Evolutionary conservation across 2,329 filamentous ascomycete species (phyloP).

Genomic region (Penicillium sp.): DNA sequence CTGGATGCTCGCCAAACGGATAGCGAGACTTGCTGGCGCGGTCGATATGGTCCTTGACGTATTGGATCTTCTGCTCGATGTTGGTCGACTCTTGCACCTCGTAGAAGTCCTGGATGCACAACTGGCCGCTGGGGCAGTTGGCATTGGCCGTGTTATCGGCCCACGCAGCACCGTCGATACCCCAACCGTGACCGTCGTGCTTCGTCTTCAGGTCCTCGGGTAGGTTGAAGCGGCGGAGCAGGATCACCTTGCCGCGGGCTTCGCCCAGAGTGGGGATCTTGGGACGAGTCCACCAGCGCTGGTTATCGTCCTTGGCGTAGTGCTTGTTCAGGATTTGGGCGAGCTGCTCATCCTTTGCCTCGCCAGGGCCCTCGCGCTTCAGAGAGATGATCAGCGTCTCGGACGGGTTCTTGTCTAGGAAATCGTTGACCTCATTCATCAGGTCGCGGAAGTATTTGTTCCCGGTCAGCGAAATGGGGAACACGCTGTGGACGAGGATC

Average conservation of each 20-base stretch:
- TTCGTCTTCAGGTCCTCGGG: constrained; percentile 48
- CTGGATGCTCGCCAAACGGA: constrained; percentile 35
- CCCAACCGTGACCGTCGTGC: constrained; percentile 53
- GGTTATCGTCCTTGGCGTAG: constrained; percentile 58
- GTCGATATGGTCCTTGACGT: constrained; percentile 71
- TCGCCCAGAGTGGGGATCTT: constrained; percentile 75
- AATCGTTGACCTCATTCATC: constrained; percentile 67
- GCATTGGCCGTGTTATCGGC: constrained; percentile 85
- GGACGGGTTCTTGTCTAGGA: constrained; percentile 72
- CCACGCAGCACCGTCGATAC: constrained; percentile 66
- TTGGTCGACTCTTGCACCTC: constrained; percentile 73
- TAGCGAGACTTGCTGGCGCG: constrained; percentile 59
- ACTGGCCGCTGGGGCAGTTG: constrained; percentile 64
- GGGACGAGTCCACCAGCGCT: constrained; percentile 74
- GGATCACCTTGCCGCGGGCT: constrained; percentile 75
- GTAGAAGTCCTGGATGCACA: constrained; percentile 93
- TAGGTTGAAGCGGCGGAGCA: constrained; percentile 76
- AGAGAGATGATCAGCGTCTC: constrained; percentile 84
- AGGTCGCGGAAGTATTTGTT: constrained; percentile 75
- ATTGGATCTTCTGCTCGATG: constrained; percentile 77
- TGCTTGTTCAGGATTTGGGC: constrained; percentile 69
- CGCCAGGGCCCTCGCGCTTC: constrained; percentile 87
- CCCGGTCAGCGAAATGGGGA: constrained; percentile 81
- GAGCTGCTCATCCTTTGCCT: constrained; percentile 74
- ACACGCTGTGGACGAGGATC: constrained; percentile 82